Evolutionary conservation across 352 stramenopile genomes (phyloP), one percentile per base, ranked within the genome.

Genomic region (Stramenopiles sp.): DNA sequence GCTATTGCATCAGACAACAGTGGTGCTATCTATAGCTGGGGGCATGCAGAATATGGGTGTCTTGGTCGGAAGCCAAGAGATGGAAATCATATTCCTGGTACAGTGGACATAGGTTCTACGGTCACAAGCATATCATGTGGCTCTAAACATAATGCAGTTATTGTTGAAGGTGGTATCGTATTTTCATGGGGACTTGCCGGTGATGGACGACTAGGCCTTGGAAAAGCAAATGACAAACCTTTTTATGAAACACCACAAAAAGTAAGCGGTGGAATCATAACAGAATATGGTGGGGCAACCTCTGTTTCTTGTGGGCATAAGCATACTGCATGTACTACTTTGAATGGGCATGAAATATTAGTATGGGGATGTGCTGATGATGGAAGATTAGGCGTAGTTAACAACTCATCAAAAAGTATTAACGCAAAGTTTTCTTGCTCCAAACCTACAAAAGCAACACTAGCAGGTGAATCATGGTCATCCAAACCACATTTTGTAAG

Each of bases 151-250:
- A 91, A 86, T 0, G 85, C 88, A 0, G 84, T 90, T 0, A 80
- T 91, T 1, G 87, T 86, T 0, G 84, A 81, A 1, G 85, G 81
- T 1, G 88, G 90, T n/a, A 84, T 90, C 27, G 74, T 95, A 1
- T 93, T 86, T 63, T 82, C 86, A 0, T 95, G 90, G 89, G 90
- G 90, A 7, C 92, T 94, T 74, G 90, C 89, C 0, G 91, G 88
- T 0, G 93, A 94, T 77, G 90, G 90, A 0, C 85, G 88, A 0
- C 83, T 94, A 73, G 90, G 89, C 0, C 63, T 93, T 6, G 88
- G 89, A 0, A 89, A 94, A 80, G 90, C 84, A 0, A 86, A 85
- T 4, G 89, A 95, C 81, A 53, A 53, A 13, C 38, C 38, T 13
- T 53, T 53, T 53, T 53, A 53, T 53, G 38, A 53, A 53, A 53